Conservation (phyloP, 2,329 filamentous ascomycete species). For the Hortaea sp. region DNA sequence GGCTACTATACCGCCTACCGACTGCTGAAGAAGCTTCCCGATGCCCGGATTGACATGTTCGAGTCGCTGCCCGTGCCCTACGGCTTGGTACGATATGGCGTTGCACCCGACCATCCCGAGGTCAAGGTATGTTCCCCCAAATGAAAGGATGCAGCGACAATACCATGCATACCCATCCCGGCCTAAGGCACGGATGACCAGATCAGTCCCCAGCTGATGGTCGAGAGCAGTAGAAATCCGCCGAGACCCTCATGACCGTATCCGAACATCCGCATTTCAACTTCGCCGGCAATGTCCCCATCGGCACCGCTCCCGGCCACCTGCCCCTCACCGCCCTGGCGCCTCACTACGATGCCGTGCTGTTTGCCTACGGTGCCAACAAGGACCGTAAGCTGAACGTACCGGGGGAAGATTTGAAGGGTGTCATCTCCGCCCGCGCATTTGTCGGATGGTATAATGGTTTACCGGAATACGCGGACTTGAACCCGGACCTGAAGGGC, state of each 20-base stretch:
- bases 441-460: constrained; percentile 99
- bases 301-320: constrained; percentile 47
- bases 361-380: constrained; percentile 88
- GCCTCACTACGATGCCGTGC: constrained; percentile 79
- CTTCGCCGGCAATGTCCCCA: constrained; percentile 79
- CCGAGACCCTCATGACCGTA: constrained; percentile 86
- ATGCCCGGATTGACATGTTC: constrained; percentile 84
- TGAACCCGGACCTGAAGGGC: constrained; percentile 62
- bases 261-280: constrained; percentile 73
- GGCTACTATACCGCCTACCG: constrained; percentile 92
- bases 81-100: constrained; percentile 83
- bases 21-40: constrained; percentile 63
- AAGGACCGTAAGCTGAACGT: constrained; percentile 71
- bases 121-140: constrained; percentile 61
- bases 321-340: constrained; percentile 60
- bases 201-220: not conserved
- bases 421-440: constrained; percentile 77
- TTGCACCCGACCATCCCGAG: constrained; percentile 96
- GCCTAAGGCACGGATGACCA: not conserved
- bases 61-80: constrained; percentile 88
- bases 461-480: constrained; percentile 64
- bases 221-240: constrained; percentile 62
- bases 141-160: too few relatives aligned
- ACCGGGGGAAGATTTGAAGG: constrained; percentile 65
- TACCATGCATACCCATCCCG: too few relatives aligned